Base-by-base conservation (phyloP, 805 yeast species). In the Lipomyces kockii region DNA sequence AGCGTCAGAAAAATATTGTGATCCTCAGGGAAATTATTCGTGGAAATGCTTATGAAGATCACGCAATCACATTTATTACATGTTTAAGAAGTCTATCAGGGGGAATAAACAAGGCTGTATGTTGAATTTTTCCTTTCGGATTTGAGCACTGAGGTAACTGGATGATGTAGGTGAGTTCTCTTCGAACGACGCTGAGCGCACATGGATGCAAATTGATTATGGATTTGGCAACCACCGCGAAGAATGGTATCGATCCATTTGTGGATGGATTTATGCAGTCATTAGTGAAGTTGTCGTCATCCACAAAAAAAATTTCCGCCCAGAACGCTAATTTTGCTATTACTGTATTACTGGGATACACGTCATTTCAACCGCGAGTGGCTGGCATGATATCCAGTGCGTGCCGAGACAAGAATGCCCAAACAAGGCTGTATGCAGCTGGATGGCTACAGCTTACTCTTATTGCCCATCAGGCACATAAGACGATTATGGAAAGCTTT, bases 111-210 rank as follows among this genome's bases (percentile, higher is more conserved):
- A 91, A 90, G 72, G 86, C 91, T 0, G 82, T 29, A 52, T 25
- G 55, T 43, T 43, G 49, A 43, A 43, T n/a, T 11, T n/a, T 43
- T 43, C 4, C 5, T 37, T 12, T 37, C 4, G 20, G 3, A 17
- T 17, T 6, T 17, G 14, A 43, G 11, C 14, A n/a, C 22, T 17
- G 43, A 37, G 6, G 20, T 43, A 43, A n/a, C 49, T 43, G 49
- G 5, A 2, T 43, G 22, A 7, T 52, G 17, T 12, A 52, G 55
- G 55, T 87, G 0, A 73, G 82, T 7, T 92, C 98, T 0, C 80
- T 95, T 65, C 82, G 99, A 74, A 95, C 99, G 0, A 90, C 97
- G 0, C 81, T 95, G 25, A 87, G 93, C 0, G 80, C 86, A 2
- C 85, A 90, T 74, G 91, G 92, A 0, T 90, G 96, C 74, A 91